Evolutionary conservation across 768 basidiomycete species (phyloP).

Genomic region (Rhodocollybia butyracea): DNA sequence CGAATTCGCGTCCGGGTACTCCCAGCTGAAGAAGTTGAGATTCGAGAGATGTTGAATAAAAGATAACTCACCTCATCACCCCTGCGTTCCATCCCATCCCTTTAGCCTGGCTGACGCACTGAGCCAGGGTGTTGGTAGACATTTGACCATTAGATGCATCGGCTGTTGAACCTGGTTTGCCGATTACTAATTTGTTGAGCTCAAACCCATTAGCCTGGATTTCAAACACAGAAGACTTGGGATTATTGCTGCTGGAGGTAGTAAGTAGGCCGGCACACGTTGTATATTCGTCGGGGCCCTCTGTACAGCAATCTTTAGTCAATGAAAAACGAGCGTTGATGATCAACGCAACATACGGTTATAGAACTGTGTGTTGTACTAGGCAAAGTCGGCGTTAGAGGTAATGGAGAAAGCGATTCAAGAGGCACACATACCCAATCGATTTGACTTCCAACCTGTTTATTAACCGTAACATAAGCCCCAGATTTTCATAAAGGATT

Average conservation of each 20-base stretch:
- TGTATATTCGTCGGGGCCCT: slow-evolving; percentile 61
- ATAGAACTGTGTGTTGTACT: slow-evolving; percentile 36
- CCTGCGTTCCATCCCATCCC: slow-evolving; percentile 55
- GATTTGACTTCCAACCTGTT: slow-evolving; percentile 50
- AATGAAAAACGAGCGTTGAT: background rate
- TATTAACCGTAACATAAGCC: slow-evolving; percentile 56
- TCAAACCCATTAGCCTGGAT: slow-evolving; percentile 56
- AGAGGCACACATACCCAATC: slow-evolving; percentile 49
- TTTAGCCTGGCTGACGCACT: slow-evolving; percentile 62
- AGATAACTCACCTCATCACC: too few relatives aligned
- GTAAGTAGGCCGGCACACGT: slow-evolving; percentile 58
- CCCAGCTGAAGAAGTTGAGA: too few relatives aligned
- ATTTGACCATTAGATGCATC: slow-evolving; percentile 67
- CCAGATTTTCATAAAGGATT: slow-evolving; percentile 45
- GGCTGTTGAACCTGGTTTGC: slow-evolving; percentile 56
- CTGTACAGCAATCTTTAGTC: slow-evolving; percentile 25
- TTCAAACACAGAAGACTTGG: slow-evolving; percentile 56
- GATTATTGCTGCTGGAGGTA: slow-evolving; percentile 57
- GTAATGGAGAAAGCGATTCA: background rate
- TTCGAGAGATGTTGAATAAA: too few relatives aligned
- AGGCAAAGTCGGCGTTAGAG: background rate
- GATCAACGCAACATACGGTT: slow-evolving; percentile 33
- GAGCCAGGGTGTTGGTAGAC: slow-evolving; percentile 48
- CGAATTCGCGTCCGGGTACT: slow-evolving; percentile 38
- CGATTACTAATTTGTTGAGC: slow-evolving; percentile 68